Base-by-base conservation (phyloP, 2,329 filamentous ascomycete species). In the Davidsoniella australis region DNA sequence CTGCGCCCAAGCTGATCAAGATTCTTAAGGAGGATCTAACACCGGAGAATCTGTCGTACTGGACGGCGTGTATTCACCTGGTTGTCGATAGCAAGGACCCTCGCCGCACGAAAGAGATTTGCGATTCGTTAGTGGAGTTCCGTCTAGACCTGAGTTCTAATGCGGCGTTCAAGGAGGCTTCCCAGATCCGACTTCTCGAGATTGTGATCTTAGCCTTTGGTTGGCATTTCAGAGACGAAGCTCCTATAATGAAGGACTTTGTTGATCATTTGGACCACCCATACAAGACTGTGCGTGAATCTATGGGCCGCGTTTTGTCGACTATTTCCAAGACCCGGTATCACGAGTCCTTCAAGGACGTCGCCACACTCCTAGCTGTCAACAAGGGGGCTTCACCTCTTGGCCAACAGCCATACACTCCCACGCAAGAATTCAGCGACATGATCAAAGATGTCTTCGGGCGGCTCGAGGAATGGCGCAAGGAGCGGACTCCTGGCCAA, bases 81-180 rank as follows among this genome's bases (percentile, higher is more conserved):
- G 76, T 93, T 23, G 70, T 94, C 40, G 86, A 93, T 57, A 80
- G 82, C 9, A 89, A 91, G 59, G 91, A 98, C 63, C 89, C 91
- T 10, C 78, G 93, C 41, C 78, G 89, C 54, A 80, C 80, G 2
- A 87, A 83, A 69, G 89, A 94, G 55, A 73, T 98, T 54, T 76
- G 94, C 36, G 82, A 91, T 55, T 82, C 78, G 63, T 70, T 98
- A 17, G 76, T 82, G 43, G 77, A 80, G 48, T 96, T 96, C 74
- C 76, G 86, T 26, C 71, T 98, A 8, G 91, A 98, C 61, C 89
- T 96, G 81, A 71, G 77, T 5, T 95, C 89, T 0, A 95, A 96
- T 60, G 91, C 93, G 3, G 91, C 91, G 0, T 98, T 98, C 73
- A 98, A 98, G 63, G 93, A 98, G 62, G 94, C 89, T 49, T 93